Conservation (phyloP, 306 rosid genomes). For the Macrotyloma uniflorum region DNA sequence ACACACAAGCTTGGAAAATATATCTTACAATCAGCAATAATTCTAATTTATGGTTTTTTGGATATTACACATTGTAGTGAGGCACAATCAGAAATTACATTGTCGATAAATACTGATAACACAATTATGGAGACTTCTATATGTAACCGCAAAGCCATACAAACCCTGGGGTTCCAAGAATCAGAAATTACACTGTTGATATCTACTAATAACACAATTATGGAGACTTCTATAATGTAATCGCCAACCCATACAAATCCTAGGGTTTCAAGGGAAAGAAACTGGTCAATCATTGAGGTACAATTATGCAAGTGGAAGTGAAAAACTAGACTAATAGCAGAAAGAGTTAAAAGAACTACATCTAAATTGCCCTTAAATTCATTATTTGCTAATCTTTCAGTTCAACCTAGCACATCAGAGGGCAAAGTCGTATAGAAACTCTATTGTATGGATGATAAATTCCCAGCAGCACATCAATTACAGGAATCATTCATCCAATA, state of each 20-base stretch:
- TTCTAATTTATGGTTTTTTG: not conserved
- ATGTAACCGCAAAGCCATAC: not conserved
- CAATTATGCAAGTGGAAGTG: not conserved
- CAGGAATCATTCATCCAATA: not conserved
- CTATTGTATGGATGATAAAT: not conserved
- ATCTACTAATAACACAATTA: not conserved
- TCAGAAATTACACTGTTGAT: not conserved
- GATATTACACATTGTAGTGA: not conserved
- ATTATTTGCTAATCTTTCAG: not conserved
- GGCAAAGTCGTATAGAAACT: not conserved
- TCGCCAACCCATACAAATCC: no score
- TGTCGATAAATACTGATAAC: not conserved
- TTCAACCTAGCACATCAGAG: not conserved
- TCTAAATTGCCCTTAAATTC: not conserved
- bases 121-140: not conserved
- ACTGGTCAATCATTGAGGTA: not conserved
- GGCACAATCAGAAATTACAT: not conserved
- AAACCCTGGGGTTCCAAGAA: no score
- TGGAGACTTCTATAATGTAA: not conserved
- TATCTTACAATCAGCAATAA: not conserved
- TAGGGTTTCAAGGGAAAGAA: not conserved
- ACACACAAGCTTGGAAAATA: not conserved
- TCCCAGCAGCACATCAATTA: not conserved
- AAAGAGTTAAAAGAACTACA: not conserved
- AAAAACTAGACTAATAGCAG: not conserved